These are phyloP conservation scores for Geotrichum fermentans DNA, from an alignment of 1,139 yeast species.

Conservation along the genomic window DNA sequence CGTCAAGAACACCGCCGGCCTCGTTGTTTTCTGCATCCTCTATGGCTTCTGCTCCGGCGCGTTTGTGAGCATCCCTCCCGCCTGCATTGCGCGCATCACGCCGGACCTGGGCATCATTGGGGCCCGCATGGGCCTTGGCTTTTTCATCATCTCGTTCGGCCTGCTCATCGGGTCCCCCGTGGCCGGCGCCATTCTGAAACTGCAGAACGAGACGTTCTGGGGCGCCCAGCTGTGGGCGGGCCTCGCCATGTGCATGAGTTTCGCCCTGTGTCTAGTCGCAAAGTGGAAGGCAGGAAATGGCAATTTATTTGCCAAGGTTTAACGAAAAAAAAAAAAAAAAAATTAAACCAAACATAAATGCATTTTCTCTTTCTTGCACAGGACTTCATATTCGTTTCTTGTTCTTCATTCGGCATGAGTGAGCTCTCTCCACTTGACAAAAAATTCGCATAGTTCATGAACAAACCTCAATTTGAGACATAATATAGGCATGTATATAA, in stretches of 20 bases:
- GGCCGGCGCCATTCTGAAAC: slow-evolving; percentile 45
- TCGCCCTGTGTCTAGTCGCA: slow-evolving; percentile 1
- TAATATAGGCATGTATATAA: too few species aligned
- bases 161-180: slow-evolving; percentile 51
- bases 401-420: too few species aligned
- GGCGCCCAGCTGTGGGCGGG: slow-evolving; percentile 14
- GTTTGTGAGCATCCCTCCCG: slow-evolving; percentile 44
- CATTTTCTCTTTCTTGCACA: too few species aligned
- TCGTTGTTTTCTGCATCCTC: slow-evolving; percentile 39
- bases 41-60: slow-evolving; percentile 51
- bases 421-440: too few species aligned
- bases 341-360: neutral
- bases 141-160: slow-evolving; percentile 51
- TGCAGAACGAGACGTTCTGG: slow-evolving; percentile 18
- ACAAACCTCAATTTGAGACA: too few species aligned
- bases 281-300: slow-evolving; percentile 8
- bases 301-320: slow-evolving; percentile 5
- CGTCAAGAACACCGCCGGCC: slow-evolving; percentile 44
- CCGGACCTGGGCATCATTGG: slow-evolving; percentile 41
- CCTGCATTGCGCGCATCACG: slow-evolving; percentile 47
- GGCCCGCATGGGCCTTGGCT: slow-evolving; percentile 56
- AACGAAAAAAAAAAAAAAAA: slow-evolving; percentile 4
- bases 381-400: too few species aligned
- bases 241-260: slow-evolving; percentile 1
- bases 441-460: too few species aligned